A percentile compares a stretch with the other conserved stretches of the same genome.
Conservation (phyloP, 2,329 filamentous ascomycete genomes). For the Fusarium pininemorale region DNA sequence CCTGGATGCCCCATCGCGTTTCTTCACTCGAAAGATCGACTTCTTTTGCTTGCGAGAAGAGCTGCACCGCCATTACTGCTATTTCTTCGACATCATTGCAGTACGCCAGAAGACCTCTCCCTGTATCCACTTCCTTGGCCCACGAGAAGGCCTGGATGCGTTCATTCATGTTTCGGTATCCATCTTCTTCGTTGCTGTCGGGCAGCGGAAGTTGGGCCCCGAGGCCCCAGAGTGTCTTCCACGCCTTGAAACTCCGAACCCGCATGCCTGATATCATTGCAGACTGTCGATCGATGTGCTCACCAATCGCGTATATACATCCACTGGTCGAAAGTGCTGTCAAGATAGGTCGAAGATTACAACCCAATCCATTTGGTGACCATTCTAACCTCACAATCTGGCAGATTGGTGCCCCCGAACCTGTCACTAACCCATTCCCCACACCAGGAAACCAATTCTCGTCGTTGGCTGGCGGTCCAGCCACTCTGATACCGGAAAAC, state of each 20-base stretch:
- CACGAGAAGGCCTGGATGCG: constrained; percentile 63
- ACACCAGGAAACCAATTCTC: constrained; percentile 52
- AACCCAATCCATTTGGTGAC: constrained; percentile 67
- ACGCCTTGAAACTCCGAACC: constrained; percentile 56
- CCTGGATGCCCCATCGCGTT: constrained; percentile 59
- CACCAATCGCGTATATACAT: constrained; percentile 61
- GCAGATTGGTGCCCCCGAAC: constrained; percentile 60
- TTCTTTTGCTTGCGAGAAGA: constrained; percentile 41
- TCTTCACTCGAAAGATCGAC: constrained; percentile 40
- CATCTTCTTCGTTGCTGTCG: constrained; percentile 45
- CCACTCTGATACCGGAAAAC: constrained; percentile 49
- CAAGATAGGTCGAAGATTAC: constrained; percentile 62
- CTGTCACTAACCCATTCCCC: constrained; percentile 57
- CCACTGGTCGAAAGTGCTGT: constrained; percentile 61
- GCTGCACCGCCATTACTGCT: constrained; percentile 60
- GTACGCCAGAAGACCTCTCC: constrained; percentile 60
- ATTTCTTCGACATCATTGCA: constrained; percentile 60
- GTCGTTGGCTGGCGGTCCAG: constrained; percentile 35
- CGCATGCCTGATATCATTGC: constrained; percentile 45
- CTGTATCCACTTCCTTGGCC: constrained; percentile 55
- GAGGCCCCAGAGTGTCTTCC: constrained; percentile 65
- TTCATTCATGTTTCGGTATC: constrained; percentile 52
- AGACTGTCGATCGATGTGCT: constrained; percentile 49
- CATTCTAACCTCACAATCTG: constrained; percentile 64
- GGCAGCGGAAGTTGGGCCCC: constrained; percentile 62